Conservation (phyloP, 345 rosid species). For the Citrus mangshanensis region DNA sequence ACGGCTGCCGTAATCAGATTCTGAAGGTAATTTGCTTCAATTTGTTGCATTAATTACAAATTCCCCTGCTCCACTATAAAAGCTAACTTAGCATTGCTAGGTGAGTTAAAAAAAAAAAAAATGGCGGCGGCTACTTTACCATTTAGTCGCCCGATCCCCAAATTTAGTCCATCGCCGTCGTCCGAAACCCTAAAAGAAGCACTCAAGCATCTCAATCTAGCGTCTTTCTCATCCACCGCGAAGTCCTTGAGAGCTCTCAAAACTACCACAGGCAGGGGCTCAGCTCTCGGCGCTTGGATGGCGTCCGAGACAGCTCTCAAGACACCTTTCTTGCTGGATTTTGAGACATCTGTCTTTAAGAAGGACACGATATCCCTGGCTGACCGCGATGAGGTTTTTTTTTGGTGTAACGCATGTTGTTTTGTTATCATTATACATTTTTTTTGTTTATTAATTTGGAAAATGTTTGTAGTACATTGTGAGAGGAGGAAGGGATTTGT, state of each 20-base stretch:
- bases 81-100: too few relatives aligned
- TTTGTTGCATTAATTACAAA: too few relatives aligned
- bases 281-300: slow-evolving; percentile 47
- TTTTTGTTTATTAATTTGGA: not conserved
- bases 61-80: too few relatives aligned
- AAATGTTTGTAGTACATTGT: slow-evolving; percentile 63
- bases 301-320: slow-evolving; percentile 38
- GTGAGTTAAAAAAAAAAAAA: too few relatives aligned
- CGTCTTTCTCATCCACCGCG: slow-evolving; percentile 41
- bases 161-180: slow-evolving; percentile 15
- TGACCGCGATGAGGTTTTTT: slow-evolving; percentile 68
- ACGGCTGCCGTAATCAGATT: too few relatives aligned
- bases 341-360: slow-evolving; percentile 72
- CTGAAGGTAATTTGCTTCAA: too few relatives aligned
- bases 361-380: slow-evolving; percentile 81
- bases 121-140: slow-evolving; percentile 47
- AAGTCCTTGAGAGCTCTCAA: slow-evolving; percentile 33
- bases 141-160: slow-evolving; percentile 34
- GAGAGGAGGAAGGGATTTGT: slow-evolving; percentile 94
- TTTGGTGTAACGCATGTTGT: not conserved
- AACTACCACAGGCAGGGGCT: slow-evolving; percentile 28
- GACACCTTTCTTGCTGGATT: slow-evolving; percentile 42
- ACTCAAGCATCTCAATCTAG: slow-evolving; percentile 11
- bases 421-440: not conserved
- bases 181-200: slow-evolving; percentile 27